Evolutionary conservation across 1,284 basidiomycete genomes (phyloP).

Genomic region (Megacollybia platyphylla): DNA sequence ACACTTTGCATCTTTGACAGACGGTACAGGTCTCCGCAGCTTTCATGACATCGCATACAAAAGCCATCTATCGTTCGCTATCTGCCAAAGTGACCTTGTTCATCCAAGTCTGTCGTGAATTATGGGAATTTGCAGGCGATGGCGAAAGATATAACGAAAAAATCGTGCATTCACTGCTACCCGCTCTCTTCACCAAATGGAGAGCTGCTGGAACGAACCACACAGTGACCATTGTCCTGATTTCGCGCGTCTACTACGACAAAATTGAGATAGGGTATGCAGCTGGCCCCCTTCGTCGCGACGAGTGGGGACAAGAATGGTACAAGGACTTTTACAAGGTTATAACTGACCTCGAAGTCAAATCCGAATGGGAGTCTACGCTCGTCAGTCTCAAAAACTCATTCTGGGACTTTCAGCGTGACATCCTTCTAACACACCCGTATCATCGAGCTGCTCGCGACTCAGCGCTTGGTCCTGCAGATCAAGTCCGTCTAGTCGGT

Average conservation of each 20-base stretch:
- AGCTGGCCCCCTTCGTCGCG: slow-evolving; percentile 59
- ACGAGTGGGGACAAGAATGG: slow-evolving; percentile 56
- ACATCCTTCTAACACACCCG: slow-evolving; percentile 80
- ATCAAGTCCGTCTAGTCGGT: slow-evolving; percentile 65
- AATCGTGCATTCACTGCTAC: slow-evolving; percentile 87
- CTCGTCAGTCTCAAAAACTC: slow-evolving; percentile 81
- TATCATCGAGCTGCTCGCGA: slow-evolving; percentile 55
- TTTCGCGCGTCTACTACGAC: slow-evolving; percentile 91
- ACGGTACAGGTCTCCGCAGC: slow-evolving; percentile 59
- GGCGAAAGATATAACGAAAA: slow-evolving; percentile 96
- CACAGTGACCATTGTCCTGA: slow-evolving; percentile 87
- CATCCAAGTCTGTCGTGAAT: slow-evolving; percentile 90
- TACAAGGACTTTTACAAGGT: slow-evolving; percentile 98
- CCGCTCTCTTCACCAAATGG: slow-evolving; percentile 77
- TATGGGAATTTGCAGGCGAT: slow-evolving; percentile 96
- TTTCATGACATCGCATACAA: slow-evolving; percentile 74
- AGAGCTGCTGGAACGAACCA: slow-evolving; percentile 80
- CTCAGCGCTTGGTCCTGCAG: slow-evolving; percentile 20
- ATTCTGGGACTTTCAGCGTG: slow-evolving; percentile 79
- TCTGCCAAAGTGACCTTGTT: slow-evolving; percentile 90
- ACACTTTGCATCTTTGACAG: slow-evolving; percentile 3
- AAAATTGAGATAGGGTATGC: slow-evolving; percentile 70
- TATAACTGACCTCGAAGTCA: slow-evolving; percentile 84
- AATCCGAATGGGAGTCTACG: slow-evolving; percentile 79
- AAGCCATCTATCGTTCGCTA: slow-evolving; percentile 81